Conservation (phyloP, 2,329 filamentous ascomycete species). For the Phoma sp. region DNA sequence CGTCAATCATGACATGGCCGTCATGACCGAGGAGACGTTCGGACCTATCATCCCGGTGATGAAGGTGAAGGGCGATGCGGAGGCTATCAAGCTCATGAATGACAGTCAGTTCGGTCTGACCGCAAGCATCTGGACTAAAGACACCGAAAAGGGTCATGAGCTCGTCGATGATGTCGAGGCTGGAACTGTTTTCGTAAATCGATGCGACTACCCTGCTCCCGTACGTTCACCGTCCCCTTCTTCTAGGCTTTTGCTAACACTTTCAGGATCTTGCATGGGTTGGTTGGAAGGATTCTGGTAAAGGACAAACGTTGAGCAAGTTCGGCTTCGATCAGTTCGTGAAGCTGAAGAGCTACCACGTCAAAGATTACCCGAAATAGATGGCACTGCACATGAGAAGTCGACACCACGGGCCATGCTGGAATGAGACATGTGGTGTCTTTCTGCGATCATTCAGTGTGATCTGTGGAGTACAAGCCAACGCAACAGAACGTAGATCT, state of each 20-base stretch:
- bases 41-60: slow-evolving; percentile 90
- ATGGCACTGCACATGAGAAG: slow-evolving; percentile 16
- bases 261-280: slow-evolving; percentile 89
- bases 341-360: slow-evolving; percentile 93
- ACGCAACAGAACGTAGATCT: not conserved
- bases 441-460: slow-evolving; percentile 17
- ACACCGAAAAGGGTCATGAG: slow-evolving; percentile 75
- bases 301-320: slow-evolving; percentile 84
- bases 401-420: slow-evolving; percentile 18
- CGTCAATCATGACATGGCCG: slow-evolving; percentile 80
- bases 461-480: not conserved
- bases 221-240: slow-evolving; percentile 61
- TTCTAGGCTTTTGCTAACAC: slow-evolving; percentile 16
- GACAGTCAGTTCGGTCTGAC: slow-evolving; percentile 93
- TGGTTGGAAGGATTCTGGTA: slow-evolving; percentile 96
- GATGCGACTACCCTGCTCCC: slow-evolving; percentile 89
- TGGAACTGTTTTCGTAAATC: slow-evolving; percentile 94
- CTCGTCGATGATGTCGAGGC: slow-evolving; percentile 84
- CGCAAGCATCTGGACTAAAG: slow-evolving; percentile 97
- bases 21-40: slow-evolving; percentile 96
- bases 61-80: slow-evolving; percentile 80
- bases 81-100: slow-evolving; percentile 88
- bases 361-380: slow-evolving; percentile 77
- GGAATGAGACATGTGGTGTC: slow-evolving; percentile 22
- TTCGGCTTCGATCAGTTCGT: slow-evolving; percentile 96